phyloP scores from a whole-genome alignment of 1,139 yeast species.

The Nadsonia starkeyi-henricii region DNA sequence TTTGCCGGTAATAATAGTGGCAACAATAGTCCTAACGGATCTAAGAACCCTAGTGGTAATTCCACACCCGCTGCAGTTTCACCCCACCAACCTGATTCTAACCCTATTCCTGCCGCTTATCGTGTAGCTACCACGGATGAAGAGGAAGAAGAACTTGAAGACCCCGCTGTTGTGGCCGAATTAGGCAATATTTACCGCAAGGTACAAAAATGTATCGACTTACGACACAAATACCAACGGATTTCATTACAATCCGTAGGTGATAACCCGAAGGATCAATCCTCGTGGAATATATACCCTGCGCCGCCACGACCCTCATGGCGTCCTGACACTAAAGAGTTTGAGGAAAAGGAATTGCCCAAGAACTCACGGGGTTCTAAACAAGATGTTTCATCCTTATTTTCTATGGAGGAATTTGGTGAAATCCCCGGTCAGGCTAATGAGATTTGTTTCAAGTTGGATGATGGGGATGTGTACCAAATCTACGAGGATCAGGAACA shows the following conservation, averaged over 20 bases:
- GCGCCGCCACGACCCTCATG: constrained; percentile 91
- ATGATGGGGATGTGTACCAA: constrained; percentile 56
- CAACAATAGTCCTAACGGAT: no score
- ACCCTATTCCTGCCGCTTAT: background rate
- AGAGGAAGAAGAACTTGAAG: constrained; percentile 25
- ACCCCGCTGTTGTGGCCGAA: constrained; percentile 54
- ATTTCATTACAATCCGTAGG: constrained; percentile 58
- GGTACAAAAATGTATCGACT: constrained; percentile 55
- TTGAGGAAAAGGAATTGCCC: constrained; percentile 19
- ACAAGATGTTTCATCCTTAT: constrained; percentile 33
- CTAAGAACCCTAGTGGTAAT: no score
- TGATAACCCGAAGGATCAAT: constrained; percentile 70
- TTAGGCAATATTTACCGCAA: constrained; percentile 55
- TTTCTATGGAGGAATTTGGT: constrained; percentile 43
- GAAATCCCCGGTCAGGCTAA: constrained; percentile 52
- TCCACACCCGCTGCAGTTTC: background rate
- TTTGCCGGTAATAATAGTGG: background rate
- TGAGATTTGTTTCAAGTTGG: constrained; percentile 35
- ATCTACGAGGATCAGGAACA: constrained; percentile 33
- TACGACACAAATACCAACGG: constrained; percentile 64
- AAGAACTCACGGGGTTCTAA: constrained; percentile 7
- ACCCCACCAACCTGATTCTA: background rate
- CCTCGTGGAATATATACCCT: constrained; percentile 72
- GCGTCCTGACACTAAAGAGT: constrained; percentile 53
- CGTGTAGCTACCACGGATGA: background rate